Evolutionary conservation across 148 eudicot genomes (phyloP).

Genomic region (Spergularia bocconei): DNA sequence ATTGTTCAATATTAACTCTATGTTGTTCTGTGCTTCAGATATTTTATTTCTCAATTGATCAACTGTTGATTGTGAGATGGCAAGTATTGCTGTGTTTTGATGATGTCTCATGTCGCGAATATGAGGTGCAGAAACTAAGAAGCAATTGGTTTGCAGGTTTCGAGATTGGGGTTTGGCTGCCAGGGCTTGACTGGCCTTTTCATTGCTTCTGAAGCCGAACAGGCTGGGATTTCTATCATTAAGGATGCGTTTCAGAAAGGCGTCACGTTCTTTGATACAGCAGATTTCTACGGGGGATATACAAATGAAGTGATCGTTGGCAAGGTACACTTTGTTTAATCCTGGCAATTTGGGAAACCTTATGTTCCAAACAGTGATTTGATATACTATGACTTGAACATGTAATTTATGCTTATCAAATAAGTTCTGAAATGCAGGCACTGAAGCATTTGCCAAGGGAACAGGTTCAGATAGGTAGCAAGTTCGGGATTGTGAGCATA

Average conservation of each 20-base stretch:
- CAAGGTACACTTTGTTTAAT: constrained; percentile 39
- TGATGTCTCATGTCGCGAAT: not conserved
- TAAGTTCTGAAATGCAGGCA: constrained; percentile 37
- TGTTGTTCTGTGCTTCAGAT: not conserved
- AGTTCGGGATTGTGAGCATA: constrained; percentile 50
- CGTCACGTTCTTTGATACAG: constrained; percentile 66
- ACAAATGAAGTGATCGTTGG: constrained; percentile 61
- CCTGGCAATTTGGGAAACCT: not conserved
- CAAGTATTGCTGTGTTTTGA: not conserved
- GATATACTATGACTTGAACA: no score
- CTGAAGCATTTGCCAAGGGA: constrained; percentile 66
- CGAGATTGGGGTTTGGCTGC: constrained; percentile 56
- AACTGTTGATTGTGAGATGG: not conserved
- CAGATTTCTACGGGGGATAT: constrained; percentile 54
- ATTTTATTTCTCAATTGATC: no score
- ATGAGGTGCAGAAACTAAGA: not conserved
- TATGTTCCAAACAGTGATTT: no score
- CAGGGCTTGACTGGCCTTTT: constrained; percentile 41
- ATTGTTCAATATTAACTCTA: not conserved
- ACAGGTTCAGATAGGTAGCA: constrained; percentile 65
- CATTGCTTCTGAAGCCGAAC: constrained; percentile 40
- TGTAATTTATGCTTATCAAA: no score
- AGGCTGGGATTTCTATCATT: constrained; percentile 51
- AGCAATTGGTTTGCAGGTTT: constrained; percentile 32
- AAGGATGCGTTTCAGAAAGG: constrained; percentile 55